Evolutionary conservation across 2,329 filamentous ascomycete species (phyloP).

Genomic region (Chrysoporthe deuterocubensis): DNA sequence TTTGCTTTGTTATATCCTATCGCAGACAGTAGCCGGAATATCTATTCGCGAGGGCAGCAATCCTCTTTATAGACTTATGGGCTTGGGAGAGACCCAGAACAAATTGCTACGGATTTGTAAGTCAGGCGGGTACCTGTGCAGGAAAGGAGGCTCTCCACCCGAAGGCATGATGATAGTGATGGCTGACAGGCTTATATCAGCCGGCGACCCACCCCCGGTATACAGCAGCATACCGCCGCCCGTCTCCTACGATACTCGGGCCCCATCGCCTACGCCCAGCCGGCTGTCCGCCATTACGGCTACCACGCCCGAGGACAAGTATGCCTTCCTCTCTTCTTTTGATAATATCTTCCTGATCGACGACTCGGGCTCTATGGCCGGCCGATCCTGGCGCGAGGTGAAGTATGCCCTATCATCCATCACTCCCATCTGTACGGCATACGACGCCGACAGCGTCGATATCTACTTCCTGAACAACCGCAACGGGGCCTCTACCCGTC

Average conservation of each 20-base stretch:
- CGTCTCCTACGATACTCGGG: conserved; percentile 22
- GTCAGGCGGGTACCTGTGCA: no score
- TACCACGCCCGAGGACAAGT: conserved; percentile 64
- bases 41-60: no score
- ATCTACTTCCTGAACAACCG: conserved; percentile 85
- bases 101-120: no score
- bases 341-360: conserved; percentile 92
- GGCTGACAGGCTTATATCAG: no score
- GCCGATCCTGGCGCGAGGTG: conserved; percentile 77
- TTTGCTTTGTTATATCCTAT: no score
- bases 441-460: conserved; percentile 86
- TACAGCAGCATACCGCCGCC: conserved; percentile 35
- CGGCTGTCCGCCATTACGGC: conserved; percentile 35
- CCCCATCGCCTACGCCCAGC: conserved; percentile 32
- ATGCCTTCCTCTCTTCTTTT: conserved; percentile 76
- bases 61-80: no score
- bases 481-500: conserved; percentile 42
- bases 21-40: no score
- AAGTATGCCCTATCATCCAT: conserved; percentile 71
- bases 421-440: conserved; percentile 77
- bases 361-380: conserved; percentile 87
- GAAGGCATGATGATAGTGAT: no score
- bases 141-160: no score
- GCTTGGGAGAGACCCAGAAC: no score
- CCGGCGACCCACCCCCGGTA: conserved; percentile 41